Conservation (phyloP, 495 filamentous ascomycete species). For the Paragyromitra xinjiangensis region DNA sequence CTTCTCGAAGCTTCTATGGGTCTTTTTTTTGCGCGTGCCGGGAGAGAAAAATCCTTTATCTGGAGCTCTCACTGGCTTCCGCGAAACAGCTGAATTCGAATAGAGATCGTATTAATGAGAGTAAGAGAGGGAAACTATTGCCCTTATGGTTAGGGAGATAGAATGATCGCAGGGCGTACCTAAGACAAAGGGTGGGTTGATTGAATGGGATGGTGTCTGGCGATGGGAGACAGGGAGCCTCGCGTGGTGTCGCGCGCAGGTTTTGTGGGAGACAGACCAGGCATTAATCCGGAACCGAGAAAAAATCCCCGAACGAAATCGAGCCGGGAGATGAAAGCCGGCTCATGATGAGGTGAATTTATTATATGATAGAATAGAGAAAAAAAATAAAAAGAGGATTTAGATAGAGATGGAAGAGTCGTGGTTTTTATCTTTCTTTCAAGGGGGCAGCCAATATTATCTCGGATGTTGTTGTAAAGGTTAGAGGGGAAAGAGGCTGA, state of each 20-base stretch:
- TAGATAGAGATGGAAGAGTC: constrained; percentile 11
- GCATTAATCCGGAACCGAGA: constrained; percentile 32
- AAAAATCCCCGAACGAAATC: constrained; percentile 8
- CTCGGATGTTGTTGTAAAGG: not conserved
- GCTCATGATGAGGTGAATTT: not conserved
- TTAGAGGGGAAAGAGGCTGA: constrained; percentile 24
- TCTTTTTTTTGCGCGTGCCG: constrained; percentile 23
- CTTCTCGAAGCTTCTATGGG: constrained; percentile 37
- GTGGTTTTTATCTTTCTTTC: not conserved
- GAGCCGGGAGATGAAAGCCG: constrained; percentile 1
- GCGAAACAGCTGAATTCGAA: not conserved
- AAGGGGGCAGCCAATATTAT: no score
- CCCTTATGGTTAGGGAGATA: constrained; percentile 3
- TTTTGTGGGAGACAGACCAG: constrained; percentile 25
- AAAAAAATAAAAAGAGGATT: not conserved
- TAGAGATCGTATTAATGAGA: constrained; percentile 30
- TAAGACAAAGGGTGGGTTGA: constrained; percentile 29
- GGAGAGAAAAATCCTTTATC: constrained; percentile 6
- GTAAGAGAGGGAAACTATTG: not conserved
- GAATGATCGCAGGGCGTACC: not conserved
- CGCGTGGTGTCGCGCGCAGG: constrained; percentile 35
- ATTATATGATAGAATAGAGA: constrained; percentile 4
- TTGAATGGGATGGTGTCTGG: constrained; percentile 36
- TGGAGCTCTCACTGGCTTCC: not conserved
- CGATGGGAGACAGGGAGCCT: constrained; percentile 33